These are phyloP conservation scores for Linnemannia schmuckeri DNA, from an alignment of 192 early-diverging fungal genomes.

Conservation along the genomic window DNA sequence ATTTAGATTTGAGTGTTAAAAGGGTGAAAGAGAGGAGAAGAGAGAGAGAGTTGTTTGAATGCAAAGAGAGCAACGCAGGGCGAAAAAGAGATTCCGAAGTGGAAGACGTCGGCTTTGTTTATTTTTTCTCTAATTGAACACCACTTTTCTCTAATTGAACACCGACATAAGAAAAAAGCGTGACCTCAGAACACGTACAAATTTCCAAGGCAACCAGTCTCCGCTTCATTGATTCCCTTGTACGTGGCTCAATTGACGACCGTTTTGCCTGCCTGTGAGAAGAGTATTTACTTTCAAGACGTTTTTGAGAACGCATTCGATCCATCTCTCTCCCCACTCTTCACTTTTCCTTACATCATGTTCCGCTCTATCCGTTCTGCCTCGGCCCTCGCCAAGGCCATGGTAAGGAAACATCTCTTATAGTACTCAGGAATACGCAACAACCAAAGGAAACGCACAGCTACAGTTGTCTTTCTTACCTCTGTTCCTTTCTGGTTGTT, in stretches of 20 bases:
- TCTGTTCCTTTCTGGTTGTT: neutral
- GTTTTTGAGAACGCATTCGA: neutral
- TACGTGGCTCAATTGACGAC: neutral
- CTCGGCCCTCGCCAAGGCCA: slow-evolving; percentile 40
- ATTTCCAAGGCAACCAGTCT: neutral
- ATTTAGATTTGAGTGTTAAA: slow-evolving; percentile 17
- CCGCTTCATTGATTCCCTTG: neutral
- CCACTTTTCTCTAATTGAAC: neutral
- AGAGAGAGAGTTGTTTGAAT: slow-evolving; percentile 8
- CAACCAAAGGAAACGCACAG: neutral
- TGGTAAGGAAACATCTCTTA: slow-evolving; percentile 24
- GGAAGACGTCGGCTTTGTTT: neutral
- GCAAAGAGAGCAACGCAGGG: neutral
- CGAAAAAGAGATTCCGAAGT: neutral
- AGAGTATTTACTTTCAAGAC: neutral
- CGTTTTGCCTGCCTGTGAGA: neutral
- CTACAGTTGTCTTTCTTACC: neutral
- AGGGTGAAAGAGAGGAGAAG: slow-evolving; percentile 12
- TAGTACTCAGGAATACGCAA: neutral
- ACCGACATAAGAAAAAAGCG: neutral
- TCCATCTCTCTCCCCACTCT: slow-evolving; percentile 18
- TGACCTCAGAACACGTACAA: neutral
- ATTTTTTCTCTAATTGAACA: neutral
- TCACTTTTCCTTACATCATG: slow-evolving; percentile 25
- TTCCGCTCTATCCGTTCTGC: slow-evolving; percentile 41